Conservation (phyloP, 345 rosid genomes). For the Bretschneidera sinensis region DNA sequence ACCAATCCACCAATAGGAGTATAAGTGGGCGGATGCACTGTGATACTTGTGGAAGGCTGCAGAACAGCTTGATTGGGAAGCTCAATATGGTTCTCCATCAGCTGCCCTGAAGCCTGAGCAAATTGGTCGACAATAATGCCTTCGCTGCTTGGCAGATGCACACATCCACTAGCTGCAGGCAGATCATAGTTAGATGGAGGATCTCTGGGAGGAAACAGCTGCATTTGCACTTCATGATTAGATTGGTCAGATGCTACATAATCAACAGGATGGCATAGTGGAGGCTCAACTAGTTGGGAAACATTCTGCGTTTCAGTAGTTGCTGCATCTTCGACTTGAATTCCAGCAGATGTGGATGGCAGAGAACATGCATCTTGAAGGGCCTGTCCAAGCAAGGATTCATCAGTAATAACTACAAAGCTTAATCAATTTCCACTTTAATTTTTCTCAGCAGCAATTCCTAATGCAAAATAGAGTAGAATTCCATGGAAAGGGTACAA, state of each 20-base stretch:
- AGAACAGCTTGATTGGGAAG: constrained; percentile 13
- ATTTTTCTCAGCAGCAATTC: constrained; percentile 7
- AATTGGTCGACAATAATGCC: constrained; percentile 1
- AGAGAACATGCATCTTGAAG: constrained; percentile 23
- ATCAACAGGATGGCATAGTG: constrained; percentile 2
- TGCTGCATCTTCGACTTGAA: constrained; percentile 24
- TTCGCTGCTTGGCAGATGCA: constrained; percentile 16
- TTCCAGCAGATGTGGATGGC: constrained; percentile 28
- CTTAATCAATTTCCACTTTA: background rate
- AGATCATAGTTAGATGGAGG: constrained; percentile 11
- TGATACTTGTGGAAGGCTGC: constrained; percentile 1
- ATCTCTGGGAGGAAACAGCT: constrained; percentile 7
- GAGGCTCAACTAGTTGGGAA: constrained; percentile 23
- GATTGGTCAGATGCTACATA: constrained; percentile 10
- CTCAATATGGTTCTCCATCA: constrained; percentile 14
- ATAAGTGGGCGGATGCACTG: constrained; percentile 9
- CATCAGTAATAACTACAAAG: background rate
- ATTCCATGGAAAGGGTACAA: constrained; percentile 7
- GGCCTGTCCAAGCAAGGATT: constrained; percentile 23
- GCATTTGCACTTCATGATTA: constrained; percentile 11
- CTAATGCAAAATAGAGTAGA: background rate
- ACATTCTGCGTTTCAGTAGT: constrained; percentile 18
- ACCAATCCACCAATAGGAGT: constrained; percentile 6
- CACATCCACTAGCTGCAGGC: constrained; percentile 19
- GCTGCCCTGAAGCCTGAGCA: constrained; percentile 14